Conservation (phyloP, 2,329 filamentous ascomycete genomes). For the Thelonectria rubi region DNA sequence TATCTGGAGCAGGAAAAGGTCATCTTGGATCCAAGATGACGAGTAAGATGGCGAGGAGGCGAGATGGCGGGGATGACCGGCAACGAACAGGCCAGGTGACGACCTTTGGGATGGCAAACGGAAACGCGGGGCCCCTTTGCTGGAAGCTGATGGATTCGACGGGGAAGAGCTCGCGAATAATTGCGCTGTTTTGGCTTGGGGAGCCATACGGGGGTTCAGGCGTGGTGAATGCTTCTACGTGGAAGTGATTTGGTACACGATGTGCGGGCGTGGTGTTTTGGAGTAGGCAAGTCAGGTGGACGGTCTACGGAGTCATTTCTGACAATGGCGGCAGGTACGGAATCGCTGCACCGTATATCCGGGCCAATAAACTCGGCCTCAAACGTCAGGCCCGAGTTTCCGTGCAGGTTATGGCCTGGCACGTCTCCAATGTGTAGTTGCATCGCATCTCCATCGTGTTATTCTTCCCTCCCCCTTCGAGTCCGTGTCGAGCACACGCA, state of each 20-base stretch:
- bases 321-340: background rate
- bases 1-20: background rate
- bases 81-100: conserved; percentile 14
- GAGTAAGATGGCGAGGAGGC: conserved; percentile 4
- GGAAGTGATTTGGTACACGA: background rate
- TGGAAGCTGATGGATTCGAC: conserved; percentile 2
- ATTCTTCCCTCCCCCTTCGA: conserved; percentile 7
- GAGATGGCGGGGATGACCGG: conserved; percentile 9
- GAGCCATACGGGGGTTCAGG: background rate
- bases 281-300: background rate
- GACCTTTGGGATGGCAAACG: conserved; percentile 5
- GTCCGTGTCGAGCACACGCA: background rate
- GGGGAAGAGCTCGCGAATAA: background rate
- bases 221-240: background rate
- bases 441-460: background rate
- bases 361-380: conserved; percentile 10
- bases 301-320: background rate
- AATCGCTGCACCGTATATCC: conserved; percentile 5
- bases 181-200: background rate
- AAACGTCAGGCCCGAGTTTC: background rate
- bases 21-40: background rate
- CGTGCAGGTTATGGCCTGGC: background rate
- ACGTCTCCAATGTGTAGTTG: conserved; percentile 3
- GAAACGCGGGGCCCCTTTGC: conserved; percentile 15
- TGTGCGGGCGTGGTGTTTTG: background rate